Evolutionary conservation across 768 basidiomycete genomes (phyloP).

Genomic region (Boletus reticuloceps): DNA sequence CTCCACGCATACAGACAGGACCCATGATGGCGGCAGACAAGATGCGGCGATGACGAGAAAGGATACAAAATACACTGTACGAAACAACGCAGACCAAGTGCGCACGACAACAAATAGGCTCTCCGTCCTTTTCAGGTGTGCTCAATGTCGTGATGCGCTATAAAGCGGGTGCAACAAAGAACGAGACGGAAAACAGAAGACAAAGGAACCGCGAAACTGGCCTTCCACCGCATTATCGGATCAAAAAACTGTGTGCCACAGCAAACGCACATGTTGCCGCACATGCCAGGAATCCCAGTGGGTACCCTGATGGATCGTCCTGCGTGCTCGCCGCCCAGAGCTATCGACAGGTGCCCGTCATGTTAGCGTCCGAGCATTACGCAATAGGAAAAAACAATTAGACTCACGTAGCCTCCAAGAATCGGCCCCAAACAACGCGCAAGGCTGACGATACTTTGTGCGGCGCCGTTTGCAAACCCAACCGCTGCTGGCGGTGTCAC

Average conservation of each 20-base stretch:
- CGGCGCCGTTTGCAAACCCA: constrained; percentile 92
- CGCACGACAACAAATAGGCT: not conserved
- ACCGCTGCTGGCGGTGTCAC: constrained; percentile 91
- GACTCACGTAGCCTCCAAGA: constrained; percentile 71
- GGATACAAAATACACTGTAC: not conserved
- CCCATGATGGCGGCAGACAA: not conserved
- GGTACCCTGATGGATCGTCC: constrained; percentile 67
- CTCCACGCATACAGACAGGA: not conserved
- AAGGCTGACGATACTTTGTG: constrained; percentile 92
- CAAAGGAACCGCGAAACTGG: not conserved
- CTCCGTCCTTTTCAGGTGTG: not conserved
- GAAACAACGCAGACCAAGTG: not conserved
- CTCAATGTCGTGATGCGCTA: not conserved
- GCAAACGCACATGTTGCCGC: constrained; percentile 58
- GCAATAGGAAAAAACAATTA: not conserved
- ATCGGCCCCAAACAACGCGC: constrained; percentile 90
- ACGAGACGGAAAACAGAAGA: not conserved
- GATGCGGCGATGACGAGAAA: not conserved
- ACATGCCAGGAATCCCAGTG: constrained; percentile 71
- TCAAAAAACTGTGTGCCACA: constrained; percentile 70
- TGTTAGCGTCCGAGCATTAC: not conserved
- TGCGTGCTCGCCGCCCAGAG: constrained; percentile 74
- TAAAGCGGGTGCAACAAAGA: not conserved
- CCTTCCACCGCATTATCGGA: constrained; percentile 58
- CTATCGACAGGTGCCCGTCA: constrained; percentile 32